phyloP scores from a whole-genome alignment of 768 basidiomycete species.

The Podaxis sp. region DNA sequence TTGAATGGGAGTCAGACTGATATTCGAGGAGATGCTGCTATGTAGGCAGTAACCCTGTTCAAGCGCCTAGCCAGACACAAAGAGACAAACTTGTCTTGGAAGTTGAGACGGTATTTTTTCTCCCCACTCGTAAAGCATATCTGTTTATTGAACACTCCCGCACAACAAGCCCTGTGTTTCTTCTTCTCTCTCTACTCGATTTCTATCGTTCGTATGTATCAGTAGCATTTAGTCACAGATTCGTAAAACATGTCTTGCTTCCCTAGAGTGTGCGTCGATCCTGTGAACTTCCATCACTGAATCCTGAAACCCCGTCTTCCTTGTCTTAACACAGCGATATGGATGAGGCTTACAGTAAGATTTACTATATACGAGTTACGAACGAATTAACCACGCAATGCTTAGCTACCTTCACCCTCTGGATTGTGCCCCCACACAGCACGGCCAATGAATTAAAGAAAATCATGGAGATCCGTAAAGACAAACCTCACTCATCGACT shows the following conservation, averaged over 20 bases:
- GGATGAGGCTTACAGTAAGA: constrained; percentile 6
- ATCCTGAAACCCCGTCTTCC: background rate
- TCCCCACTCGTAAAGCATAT: background rate
- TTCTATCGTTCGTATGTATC: constrained; percentile 2
- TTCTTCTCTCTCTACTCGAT: background rate
- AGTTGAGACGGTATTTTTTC: background rate
- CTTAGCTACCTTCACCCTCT: constrained; percentile 42
- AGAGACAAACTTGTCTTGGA: background rate
- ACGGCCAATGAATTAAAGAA: constrained; percentile 44
- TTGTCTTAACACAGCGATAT: background rate
- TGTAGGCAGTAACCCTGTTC: background rate
- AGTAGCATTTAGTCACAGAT: background rate
- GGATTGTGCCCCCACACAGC: constrained; percentile 62
- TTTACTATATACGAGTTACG: background rate
- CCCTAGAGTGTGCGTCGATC: background rate
- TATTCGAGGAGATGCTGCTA: background rate
- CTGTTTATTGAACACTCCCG: constrained; percentile 7
- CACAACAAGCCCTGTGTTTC: background rate
- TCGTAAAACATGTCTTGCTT: background rate
- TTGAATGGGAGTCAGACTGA: constrained; percentile 31
- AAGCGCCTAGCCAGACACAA: background rate
- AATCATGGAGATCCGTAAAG: constrained; percentile 44
- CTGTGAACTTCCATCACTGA: background rate
- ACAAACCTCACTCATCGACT: constrained; percentile 24
- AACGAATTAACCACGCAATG: background rate